Base-by-base conservation (phyloP, 139 green algal genomes). In the Pseudopediastrum boryanum region DNA sequence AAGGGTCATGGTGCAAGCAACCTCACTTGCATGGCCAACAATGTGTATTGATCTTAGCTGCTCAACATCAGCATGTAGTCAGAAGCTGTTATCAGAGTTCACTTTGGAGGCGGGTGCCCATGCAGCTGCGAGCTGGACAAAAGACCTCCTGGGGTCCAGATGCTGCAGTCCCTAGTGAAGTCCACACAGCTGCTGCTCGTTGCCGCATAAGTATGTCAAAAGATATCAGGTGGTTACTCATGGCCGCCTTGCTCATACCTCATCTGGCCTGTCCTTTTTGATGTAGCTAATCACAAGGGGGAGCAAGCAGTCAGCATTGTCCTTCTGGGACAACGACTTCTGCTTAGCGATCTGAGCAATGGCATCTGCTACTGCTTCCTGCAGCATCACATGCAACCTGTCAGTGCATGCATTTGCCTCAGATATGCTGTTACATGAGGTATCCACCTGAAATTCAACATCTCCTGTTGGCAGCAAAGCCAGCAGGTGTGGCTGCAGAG, bases 221-320 rank as follows among this genome's bases (percentile, higher is more conserved):
- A 58, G 19, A 58, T 58, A 58, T 21, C n/a, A n/a, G 48, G 21
- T 58, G 48, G 16, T 16, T 58, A 58, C 19, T 21, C 48, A n/a
- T 21, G 48, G 19, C 48, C 16, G 48, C 19, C 48, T 58, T 58
- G 48, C 48, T 58, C 33, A 38, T 23, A 77, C 70, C 70, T 77
- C 70, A 36, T 77, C 70, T 27, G 35, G 27, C 35, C 66, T 77
- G 4, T 77, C 70, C 21, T 77, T 77, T 12, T 25, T 6, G 7
- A 38, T 38, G 36, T 29, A 31, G 5, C 21, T 39, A 8, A 67
- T 2, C 7, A 52, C 70, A 51, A 77, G n/a, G 4, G 51, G 70
- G 1, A 77, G 51, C 51, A 77, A 16, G 51, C 70, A 77, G 35
- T 67, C 70, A 54, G 70, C 44, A 31, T 54, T 52, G 66, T 77